phyloP scores from a whole-genome alignment of 2,329 filamentous ascomycete species.

The Chaetoscypha palmicola region DNA sequence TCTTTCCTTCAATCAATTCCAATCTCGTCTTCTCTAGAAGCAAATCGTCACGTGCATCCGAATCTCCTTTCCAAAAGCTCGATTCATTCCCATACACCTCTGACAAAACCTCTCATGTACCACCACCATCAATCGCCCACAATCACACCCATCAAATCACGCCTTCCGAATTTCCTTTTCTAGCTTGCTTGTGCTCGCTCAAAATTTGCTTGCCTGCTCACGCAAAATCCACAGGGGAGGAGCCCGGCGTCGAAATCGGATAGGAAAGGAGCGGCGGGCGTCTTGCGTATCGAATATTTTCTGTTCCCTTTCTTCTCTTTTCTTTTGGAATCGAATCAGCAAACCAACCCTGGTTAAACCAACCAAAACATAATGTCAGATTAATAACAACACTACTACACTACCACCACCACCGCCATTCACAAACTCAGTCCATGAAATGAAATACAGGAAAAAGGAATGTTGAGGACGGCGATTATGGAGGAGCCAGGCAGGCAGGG shows the following conservation, averaged over 20 bases:
- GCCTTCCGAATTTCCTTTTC: neutral
- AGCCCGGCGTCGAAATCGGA: neutral
- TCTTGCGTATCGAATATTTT: too few relatives aligned
- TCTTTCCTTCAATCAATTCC: conserved; percentile 8
- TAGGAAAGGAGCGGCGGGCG: neutral
- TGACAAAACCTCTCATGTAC: conserved; percentile 4
- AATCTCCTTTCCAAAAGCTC: neutral
- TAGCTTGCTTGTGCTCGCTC: too few relatives aligned
- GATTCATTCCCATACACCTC: neutral
- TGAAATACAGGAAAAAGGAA: too few relatives aligned
- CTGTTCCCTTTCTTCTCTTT: too few relatives aligned
- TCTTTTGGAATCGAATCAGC: too few relatives aligned
- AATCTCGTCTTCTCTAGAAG: neutral
- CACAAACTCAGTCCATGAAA: too few relatives aligned
- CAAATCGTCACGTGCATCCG: neutral
- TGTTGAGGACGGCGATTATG: too few relatives aligned
- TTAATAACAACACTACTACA: too few relatives aligned
- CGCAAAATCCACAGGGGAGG: too few relatives aligned
- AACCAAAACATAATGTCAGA: conserved; percentile 6
- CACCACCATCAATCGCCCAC: conserved; percentile 6
- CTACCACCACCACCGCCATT: too few relatives aligned
- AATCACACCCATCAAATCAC: neutral
- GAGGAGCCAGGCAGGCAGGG: too few relatives aligned
- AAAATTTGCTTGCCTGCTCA: conserved; percentile 5
- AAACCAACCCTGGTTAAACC: too few relatives aligned